phyloP scores from a whole-genome alignment of 805 yeast genomes.

The Kodamaea fukazawae region DNA sequence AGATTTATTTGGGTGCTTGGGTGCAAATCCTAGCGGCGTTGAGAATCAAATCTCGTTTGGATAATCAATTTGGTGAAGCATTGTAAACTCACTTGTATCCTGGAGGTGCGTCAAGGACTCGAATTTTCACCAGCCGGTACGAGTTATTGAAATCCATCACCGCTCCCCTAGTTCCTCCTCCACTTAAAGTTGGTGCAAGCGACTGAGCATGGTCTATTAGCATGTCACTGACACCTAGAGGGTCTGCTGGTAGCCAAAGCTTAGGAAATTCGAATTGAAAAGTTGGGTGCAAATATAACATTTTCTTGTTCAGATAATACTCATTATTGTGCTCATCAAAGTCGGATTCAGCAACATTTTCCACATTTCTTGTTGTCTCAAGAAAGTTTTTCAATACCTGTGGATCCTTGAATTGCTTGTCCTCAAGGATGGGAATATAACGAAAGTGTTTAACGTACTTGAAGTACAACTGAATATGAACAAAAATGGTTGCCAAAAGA shows the following conservation, averaged over 20 bases:
- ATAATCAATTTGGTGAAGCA: constrained; percentile 8
- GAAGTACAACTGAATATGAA: constrained; percentile 51
- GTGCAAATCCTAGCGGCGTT: constrained; percentile 9
- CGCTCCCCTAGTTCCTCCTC: constrained; percentile 28
- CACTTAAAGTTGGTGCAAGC: constrained; percentile 15
- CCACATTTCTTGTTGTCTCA: not conserved
- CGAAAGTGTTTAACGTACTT: constrained; percentile 34
- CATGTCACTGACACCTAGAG: constrained; percentile 25
- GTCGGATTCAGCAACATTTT: too few species aligned
- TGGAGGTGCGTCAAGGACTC: constrained; percentile 32
- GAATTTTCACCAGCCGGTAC: constrained; percentile 14
- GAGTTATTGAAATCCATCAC: constrained; percentile 14
- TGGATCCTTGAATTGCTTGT: constrained; percentile 10
- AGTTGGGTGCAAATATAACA: constrained; percentile 37
- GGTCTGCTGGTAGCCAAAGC: constrained; percentile 42
- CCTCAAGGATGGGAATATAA: constrained; percentile 28
- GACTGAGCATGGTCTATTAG: constrained; percentile 20
- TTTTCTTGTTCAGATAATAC: constrained; percentile 20
- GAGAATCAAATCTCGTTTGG: constrained; percentile 16
- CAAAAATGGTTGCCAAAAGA: constrained; percentile 52
- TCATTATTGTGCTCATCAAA: constrained; percentile 8
- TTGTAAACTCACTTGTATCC: constrained; percentile 21
- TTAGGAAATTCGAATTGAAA: constrained; percentile 36
- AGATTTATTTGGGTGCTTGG: constrained; percentile 13
- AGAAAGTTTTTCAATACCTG: not conserved